Percentiles rank a stretch among this genome's conserved stretches.
Conservation (phyloP, 192 early-diverging fungal species). For the Gigaspora rosea region DNA sequence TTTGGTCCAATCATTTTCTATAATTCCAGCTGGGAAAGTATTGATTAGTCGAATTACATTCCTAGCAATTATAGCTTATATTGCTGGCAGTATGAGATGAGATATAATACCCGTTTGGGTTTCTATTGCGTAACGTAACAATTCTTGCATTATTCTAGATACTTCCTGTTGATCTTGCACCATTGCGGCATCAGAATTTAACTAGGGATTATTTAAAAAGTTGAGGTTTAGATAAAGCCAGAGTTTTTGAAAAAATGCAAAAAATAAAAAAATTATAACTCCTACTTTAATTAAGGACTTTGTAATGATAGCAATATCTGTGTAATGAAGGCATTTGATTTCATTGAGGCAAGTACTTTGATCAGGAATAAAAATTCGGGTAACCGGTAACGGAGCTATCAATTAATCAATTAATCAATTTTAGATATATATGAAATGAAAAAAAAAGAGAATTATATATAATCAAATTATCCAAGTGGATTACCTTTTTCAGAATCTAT, state of each 20-base stretch:
- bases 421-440: background rate
- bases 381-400: constrained; percentile 59
- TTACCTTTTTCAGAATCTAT: background rate
- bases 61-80: background rate
- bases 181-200: constrained; percentile 40
- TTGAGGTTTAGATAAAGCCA: constrained; percentile 8
- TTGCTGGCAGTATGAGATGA: background rate
- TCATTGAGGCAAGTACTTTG: constrained; percentile 35
- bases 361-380: constrained; percentile 47
- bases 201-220: constrained; percentile 13
- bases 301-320: constrained; percentile 62
- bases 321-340: constrained; percentile 48
- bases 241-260: background rate
- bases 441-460: background rate
- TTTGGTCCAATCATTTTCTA: constrained; percentile 84
- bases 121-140: constrained; percentile 36
- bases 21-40: constrained; percentile 34
- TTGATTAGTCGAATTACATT: background rate
- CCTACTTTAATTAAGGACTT: constrained; percentile 54
- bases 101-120: constrained; percentile 35
- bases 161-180: constrained; percentile 37
- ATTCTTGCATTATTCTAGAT: constrained; percentile 36
- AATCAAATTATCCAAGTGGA: background rate
- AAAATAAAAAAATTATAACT: background rate
- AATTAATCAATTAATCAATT: background rate